Conservation (phyloP, 78 protist genomes). For the Dictyostelium citrinum region DNA sequence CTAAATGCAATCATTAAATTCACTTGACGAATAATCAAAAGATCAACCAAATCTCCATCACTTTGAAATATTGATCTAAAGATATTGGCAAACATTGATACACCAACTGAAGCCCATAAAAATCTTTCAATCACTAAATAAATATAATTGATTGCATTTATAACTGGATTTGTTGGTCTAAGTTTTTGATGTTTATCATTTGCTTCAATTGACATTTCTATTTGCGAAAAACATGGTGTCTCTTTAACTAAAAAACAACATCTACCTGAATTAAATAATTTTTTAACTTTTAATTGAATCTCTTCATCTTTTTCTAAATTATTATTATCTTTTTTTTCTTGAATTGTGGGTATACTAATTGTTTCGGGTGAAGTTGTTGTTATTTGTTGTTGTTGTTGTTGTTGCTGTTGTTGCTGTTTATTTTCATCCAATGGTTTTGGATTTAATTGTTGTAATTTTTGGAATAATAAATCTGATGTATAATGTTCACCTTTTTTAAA, state of each 20-base stretch:
- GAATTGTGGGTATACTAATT: too few species aligned
- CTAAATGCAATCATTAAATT: constrained; percentile 58
- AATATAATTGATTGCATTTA: constrained; percentile 64
- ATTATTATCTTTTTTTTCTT: too few species aligned
- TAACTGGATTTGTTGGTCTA: constrained; percentile 60
- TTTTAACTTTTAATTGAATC: background rate
- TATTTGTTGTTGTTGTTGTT: background rate
- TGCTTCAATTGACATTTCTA: background rate
- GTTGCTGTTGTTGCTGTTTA: too few species aligned
- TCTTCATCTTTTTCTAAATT: background rate
- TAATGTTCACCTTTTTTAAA: constrained; percentile 28
- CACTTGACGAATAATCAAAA: constrained; percentile 48
- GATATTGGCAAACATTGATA: constrained; percentile 52
- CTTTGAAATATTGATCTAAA: constrained; percentile 38
- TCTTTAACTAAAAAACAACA: constrained; percentile 31
- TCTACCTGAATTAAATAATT: constrained; percentile 45
- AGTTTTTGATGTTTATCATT: background rate
- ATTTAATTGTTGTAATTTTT: background rate
- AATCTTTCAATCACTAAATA: constrained; percentile 47
- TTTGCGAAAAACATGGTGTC: constrained; percentile 41
- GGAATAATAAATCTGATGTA: background rate
- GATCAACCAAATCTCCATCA: constrained; percentile 30
- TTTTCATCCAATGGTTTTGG: constrained; percentile 4
- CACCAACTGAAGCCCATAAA: constrained; percentile 28
- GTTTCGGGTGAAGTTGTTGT: background rate